Evolutionary conservation across 1,284 basidiomycete species (phyloP), one percentile per base, ranked within the genome.

Genomic region (Boletellus deceptivus): DNA sequence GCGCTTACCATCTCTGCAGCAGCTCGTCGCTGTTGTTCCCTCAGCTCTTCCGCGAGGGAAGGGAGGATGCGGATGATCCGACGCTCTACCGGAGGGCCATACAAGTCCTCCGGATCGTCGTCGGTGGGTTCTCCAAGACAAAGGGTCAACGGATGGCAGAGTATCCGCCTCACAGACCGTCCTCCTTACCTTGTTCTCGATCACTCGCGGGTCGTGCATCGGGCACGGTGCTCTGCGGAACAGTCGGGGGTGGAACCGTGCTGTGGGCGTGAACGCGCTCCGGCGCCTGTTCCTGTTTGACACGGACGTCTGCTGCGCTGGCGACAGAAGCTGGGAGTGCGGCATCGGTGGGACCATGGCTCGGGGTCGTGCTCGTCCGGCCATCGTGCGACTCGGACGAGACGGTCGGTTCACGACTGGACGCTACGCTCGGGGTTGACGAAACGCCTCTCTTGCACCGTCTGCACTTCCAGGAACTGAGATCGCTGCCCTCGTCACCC

Each of bases 11-110:
- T 62, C 13, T 52, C 49, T 4, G 37, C 44, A 11, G 53, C 43
- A 14, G 44, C 51, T 16, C 44, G 54, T 35, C 50, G 62, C 17
- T 46, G 58, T 25, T 64, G 59, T 35, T 64, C 64, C 34, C 41
- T 59, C 38, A 64, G 46, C 24, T 64, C 62, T 40, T 64, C 55
- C 10, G 56, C 61, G 1, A 64, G 37, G 0, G 61, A 55, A 44
- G 62, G 64, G 33, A 65, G 56, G 16, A 67, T 59, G 10, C 62
- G 62, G 44, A 67, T 51, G 6, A 67, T 45, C 8, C 50, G 61
- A 31, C 59, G 62, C 16, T 63, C 56, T n/a, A 63, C 59, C 4
- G 59, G 65, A 22, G 62, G 62, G 18, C 62, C 62, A 7, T 64
- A 64, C 44, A 64, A 42, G 46, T 64, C 62, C 22, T 64, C 64